phyloP scores from a whole-genome alignment of 805 yeast genomes.

The Komagataella phaffii region DNA sequence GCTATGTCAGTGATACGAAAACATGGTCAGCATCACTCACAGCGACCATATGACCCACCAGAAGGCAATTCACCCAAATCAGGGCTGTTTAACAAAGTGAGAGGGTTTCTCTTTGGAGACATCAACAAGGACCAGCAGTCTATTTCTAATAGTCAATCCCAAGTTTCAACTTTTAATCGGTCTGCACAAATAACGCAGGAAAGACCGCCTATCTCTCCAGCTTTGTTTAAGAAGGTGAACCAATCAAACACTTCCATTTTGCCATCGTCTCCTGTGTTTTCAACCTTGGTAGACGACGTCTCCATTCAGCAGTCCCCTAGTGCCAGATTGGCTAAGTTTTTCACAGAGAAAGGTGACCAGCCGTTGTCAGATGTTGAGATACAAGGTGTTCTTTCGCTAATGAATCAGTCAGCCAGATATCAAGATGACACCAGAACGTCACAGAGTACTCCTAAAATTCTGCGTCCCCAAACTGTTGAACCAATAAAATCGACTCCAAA shows the following conservation, averaged over 20 bases:
- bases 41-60: background rate
- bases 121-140: background rate
- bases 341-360: conserved; percentile 58
- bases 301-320: conserved; percentile 26
- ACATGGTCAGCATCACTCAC: background rate
- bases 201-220: background rate
- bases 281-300: background rate
- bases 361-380: conserved; percentile 64
- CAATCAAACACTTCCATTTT: background rate
- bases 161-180: background rate
- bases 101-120: background rate
- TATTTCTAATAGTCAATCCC: background rate
- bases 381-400: conserved; percentile 65
- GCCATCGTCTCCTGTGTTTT: background rate
- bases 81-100: background rate
- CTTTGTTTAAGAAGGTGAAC: background rate
- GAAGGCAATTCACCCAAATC: background rate
- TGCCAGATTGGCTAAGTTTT: conserved; percentile 53
- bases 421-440: conserved; percentile 5
- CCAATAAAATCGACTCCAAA: conserved; percentile 2
- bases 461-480: conserved; percentile 5
- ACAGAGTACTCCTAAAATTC: background rate
- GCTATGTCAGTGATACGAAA: background rate
- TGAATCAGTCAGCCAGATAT: conserved; percentile 24
- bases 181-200: background rate